Evolutionary conservation across 805 yeast genomes (phyloP).

Genomic region (Huiozyma naganishii): DNA sequence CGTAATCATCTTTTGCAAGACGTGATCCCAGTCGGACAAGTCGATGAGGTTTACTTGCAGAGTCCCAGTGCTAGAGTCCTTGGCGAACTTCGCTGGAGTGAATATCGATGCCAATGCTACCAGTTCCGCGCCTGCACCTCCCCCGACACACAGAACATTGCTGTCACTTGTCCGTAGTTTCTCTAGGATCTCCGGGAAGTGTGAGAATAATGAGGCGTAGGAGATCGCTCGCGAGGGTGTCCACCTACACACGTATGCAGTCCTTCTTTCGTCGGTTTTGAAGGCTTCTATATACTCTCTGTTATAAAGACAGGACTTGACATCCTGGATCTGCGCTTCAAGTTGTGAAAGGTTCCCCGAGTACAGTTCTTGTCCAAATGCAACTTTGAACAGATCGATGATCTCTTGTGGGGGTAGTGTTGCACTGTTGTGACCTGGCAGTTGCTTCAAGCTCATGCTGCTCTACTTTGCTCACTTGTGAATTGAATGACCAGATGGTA

Average conservation of each 20-base stretch:
- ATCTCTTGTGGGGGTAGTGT: constrained; percentile 24
- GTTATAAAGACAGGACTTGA: constrained; percentile 58
- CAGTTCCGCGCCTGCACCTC: constrained; percentile 84
- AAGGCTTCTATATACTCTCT: constrained; percentile 67
- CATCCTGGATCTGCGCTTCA: constrained; percentile 42
- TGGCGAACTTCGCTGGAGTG: constrained; percentile 25
- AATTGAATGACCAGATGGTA: no score
- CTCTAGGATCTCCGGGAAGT: constrained; percentile 28
- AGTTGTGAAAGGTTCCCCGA: constrained; percentile 7
- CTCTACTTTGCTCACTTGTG: background rate
- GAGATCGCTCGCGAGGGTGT: constrained; percentile 73
- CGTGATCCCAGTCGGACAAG: constrained; percentile 65
- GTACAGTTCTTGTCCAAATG: constrained; percentile 21
- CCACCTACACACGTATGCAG: constrained; percentile 79
- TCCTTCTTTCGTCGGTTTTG: constrained; percentile 47
- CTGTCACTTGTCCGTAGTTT: constrained; percentile 16
- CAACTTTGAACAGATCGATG: constrained; percentile 21
- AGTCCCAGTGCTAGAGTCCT: background rate
- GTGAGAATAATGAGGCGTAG: constrained; percentile 55
- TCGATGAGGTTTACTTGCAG: constrained; percentile 52
- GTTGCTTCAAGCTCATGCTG: constrained; percentile 2
- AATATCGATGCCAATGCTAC: constrained; percentile 52
- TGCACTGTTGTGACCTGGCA: constrained; percentile 16
- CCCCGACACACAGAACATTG: constrained; percentile 59
- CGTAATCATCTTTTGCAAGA: constrained; percentile 35